A percentile compares a stretch with the other conserved stretches of the same genome.
phyloP scores from a whole-genome alignment of 2,329 filamentous ascomycete genomes.

The Cadophora sp. region DNA sequence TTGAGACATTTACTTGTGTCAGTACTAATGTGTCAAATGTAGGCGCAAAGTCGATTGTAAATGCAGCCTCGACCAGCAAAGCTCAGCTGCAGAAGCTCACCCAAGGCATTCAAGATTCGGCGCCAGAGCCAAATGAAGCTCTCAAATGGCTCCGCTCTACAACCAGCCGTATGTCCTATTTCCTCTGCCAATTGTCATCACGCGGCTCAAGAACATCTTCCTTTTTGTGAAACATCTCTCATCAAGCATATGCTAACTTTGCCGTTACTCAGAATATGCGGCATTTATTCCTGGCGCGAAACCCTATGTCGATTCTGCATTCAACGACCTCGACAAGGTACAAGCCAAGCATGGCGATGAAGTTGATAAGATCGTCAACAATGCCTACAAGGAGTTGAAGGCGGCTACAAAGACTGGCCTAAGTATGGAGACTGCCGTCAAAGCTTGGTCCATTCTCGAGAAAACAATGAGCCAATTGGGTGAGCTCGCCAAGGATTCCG shows the following conservation, averaged over 20 bases:
- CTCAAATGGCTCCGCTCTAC: slow-evolving; percentile 69
- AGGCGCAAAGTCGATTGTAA: slow-evolving; percentile 48
- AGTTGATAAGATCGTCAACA: slow-evolving; percentile 70
- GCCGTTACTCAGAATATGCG: slow-evolving; percentile 60
- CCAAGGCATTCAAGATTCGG: slow-evolving; percentile 64
- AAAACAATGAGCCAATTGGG: slow-evolving; percentile 66
- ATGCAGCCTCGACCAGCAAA: slow-evolving; percentile 61
- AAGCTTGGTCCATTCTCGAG: slow-evolving; percentile 67
- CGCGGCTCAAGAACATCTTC: not conserved
- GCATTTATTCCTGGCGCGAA: slow-evolving; percentile 74
- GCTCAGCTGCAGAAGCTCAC: slow-evolving; percentile 65
- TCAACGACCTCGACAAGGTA: slow-evolving; percentile 73
- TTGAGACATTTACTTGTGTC: not conserved
- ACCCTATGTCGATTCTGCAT: slow-evolving; percentile 71
- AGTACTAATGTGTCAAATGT: not conserved
- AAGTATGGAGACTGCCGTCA: slow-evolving; percentile 65
- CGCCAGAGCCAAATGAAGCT: slow-evolving; percentile 71
- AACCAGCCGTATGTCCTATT: slow-evolving; percentile 52
- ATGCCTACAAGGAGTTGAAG: slow-evolving; percentile 72
- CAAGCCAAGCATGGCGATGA: slow-evolving; percentile 72
- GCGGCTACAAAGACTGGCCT: slow-evolving; percentile 64
- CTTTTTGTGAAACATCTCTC: not conserved
- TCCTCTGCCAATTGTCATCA: not conserved
- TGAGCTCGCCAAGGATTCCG: slow-evolving; percentile 66
- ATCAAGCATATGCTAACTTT: not conserved